A percentile compares a stretch with the other conserved stretches of the same genome.
phyloP scores from a whole-genome alignment of 2,329 filamentous ascomycete genomes.

The Penicillium hordei region DNA sequence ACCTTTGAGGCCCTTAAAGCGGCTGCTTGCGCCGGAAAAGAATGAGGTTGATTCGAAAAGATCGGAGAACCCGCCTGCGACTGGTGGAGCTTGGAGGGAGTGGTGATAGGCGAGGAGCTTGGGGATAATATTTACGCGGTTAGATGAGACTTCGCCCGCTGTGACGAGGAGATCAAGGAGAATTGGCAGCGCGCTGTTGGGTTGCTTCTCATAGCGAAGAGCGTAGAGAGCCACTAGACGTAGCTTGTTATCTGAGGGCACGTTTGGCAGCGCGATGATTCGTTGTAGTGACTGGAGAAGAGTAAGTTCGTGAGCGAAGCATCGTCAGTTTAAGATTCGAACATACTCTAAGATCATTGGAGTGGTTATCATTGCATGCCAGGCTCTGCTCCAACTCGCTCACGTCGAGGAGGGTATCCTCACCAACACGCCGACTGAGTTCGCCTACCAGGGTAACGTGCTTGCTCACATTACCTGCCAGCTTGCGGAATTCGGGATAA shows the following conservation, averaged over 20 bases:
- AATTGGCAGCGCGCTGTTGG: slow-evolving; percentile 78
- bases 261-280: slow-evolving; percentile 75
- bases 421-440: slow-evolving; percentile 80
- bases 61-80: slow-evolving; percentile 79
- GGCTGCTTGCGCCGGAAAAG: slow-evolving; percentile 80
- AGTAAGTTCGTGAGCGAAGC: slow-evolving; percentile 6
- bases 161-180: slow-evolving; percentile 83
- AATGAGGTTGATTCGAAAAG: slow-evolving; percentile 90
- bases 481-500: slow-evolving; percentile 94
- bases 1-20: slow-evolving; percentile 92
- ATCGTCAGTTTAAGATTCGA: not conserved
- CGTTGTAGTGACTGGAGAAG: slow-evolving; percentile 70
- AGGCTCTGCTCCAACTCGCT: slow-evolving; percentile 96
- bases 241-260: slow-evolving; percentile 80
- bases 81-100: slow-evolving; percentile 75
- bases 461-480: slow-evolving; percentile 97
- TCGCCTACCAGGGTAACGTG: slow-evolving; percentile 96
- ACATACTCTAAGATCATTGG: slow-evolving; percentile 79
- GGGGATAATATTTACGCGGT: slow-evolving; percentile 74
- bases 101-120: slow-evolving; percentile 83
- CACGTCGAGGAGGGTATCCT: slow-evolving; percentile 87
- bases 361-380: slow-evolving; percentile 95
- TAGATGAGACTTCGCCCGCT: slow-evolving; percentile 74
- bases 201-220: slow-evolving; percentile 83
- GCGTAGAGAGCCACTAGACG: slow-evolving; percentile 92